phyloP scores from a whole-genome alignment of 225 moss, liverwort and hornwort genomes.

The Lunularia cruciata region DNA sequence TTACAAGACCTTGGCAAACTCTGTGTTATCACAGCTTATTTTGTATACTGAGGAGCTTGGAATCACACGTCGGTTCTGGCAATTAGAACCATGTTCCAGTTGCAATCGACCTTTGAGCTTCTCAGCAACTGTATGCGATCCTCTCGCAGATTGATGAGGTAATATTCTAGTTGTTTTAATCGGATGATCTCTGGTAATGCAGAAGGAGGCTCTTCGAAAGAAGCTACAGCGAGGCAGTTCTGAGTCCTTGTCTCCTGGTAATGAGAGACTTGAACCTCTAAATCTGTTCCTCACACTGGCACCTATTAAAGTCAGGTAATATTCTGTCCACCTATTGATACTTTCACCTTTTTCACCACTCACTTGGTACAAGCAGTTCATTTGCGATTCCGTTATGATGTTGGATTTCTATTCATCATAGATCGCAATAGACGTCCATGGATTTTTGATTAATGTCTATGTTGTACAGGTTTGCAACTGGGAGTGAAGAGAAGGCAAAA shows the following conservation, averaged over 20 bases:
- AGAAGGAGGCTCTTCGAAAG: constrained; percentile 76
- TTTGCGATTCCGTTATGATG: not conserved
- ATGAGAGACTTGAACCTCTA: constrained; percentile 29
- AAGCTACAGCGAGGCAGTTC: constrained; percentile 56
- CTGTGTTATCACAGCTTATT: no score
- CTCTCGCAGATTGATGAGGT: no score
- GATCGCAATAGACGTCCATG: constrained; percentile 21
- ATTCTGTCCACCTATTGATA: no score
- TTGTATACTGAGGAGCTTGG: no score
- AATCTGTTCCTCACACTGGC: constrained; percentile 36
- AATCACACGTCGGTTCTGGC: no score
- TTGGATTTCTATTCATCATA: not conserved
- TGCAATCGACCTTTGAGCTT: no score
- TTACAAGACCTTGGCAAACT: no score
- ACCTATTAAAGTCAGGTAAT: constrained; percentile 44
- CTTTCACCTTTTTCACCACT: no score
- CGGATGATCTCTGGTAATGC: constrained; percentile 2
- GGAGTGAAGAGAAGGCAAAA: constrained; percentile 54
- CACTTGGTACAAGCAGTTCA: not conserved
- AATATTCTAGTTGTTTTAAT: no score
- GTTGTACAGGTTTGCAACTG: constrained; percentile 56
- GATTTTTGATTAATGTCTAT: constrained; percentile 26
- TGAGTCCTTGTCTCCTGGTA: constrained; percentile 37
- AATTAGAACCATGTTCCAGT: no score
- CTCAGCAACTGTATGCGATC: no score